Percentiles rank a stretch among this genome's conserved stretches.
Evolutionary conservation across 139 green algal species (phyloP).

Genomic region (Coccomyxa sp.): DNA sequence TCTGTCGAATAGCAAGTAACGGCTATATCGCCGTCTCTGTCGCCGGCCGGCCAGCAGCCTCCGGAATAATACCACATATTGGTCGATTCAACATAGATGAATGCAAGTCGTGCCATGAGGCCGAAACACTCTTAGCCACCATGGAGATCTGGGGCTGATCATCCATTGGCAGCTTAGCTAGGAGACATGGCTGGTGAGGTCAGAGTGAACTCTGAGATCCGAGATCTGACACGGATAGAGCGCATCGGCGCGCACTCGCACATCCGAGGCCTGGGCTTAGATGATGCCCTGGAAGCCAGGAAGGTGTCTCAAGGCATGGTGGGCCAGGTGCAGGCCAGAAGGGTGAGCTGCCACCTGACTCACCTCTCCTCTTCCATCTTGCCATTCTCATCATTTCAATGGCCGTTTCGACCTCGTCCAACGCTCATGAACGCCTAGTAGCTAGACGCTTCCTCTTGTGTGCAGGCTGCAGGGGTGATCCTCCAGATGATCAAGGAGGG

Average conservation of each 20-base stretch:
- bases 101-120: no score
- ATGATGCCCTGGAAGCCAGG: constrained; percentile 90
- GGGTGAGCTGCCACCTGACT: constrained; percentile 46
- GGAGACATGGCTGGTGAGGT: constrained; percentile 41
- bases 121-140: no score
- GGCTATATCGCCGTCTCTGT: no score
- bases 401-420: not conserved
- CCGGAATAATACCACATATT: no score
- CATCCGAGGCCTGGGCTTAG: constrained; percentile 95
- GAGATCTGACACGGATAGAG: constrained; percentile 95
- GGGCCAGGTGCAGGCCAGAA: constrained; percentile 83
- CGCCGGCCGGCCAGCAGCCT: no score
- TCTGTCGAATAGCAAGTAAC: no score
- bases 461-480: constrained; percentile 91
- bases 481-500: constrained; percentile 94
- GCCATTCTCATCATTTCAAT: not conserved
- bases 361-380: no score
- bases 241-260: constrained; percentile 96
- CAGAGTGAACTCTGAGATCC: constrained; percentile 70
- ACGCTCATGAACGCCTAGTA: not conserved
- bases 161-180: no score
- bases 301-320: constrained; percentile 96
- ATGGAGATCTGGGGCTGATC: no score
- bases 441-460: not conserved
- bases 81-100: no score